These are phyloP conservation scores for Rutstroemia sp. DNA, from an alignment of 2,329 filamentous ascomycete species.

Conservation along the genomic window DNA sequence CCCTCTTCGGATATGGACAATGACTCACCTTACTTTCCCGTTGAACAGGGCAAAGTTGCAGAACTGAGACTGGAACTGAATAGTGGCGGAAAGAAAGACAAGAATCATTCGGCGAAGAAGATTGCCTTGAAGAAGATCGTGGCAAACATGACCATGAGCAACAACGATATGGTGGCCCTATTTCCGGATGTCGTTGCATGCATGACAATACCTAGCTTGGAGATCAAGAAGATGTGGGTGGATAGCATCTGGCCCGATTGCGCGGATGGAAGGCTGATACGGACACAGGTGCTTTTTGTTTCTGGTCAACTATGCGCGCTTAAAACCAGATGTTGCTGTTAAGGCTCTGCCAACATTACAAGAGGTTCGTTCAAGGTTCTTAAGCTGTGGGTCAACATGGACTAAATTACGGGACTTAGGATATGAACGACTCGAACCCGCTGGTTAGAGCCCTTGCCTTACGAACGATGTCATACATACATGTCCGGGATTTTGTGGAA, in stretches of 20 bases:
- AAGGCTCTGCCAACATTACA: conserved; percentile 86
- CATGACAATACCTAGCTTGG: conserved; percentile 89
- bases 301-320: conserved; percentile 90
- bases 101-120: conserved; percentile 91
- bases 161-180: conserved; percentile 97
- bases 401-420: conserved; percentile 40
- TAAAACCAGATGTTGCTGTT: conserved; percentile 88
- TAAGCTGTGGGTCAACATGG: background rate
- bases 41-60: conserved; percentile 90
- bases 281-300: conserved; percentile 84
- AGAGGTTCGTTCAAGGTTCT: conserved; percentile 45
- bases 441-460: conserved; percentile 86
- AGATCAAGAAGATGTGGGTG: conserved; percentile 98
- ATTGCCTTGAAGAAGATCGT: conserved; percentile 99
- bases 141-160: conserved; percentile 99
- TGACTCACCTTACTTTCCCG: conserved; percentile 27
- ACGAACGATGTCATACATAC: conserved; percentile 94
- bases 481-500: conserved; percentile 92
- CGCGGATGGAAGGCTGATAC: conserved; percentile 11
- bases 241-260: background rate
- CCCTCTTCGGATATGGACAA: conserved; percentile 20
- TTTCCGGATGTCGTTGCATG: conserved; percentile 93
- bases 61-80: conserved; percentile 93
- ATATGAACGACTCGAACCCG: conserved; percentile 90
- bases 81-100: conserved; percentile 94